Base-by-base conservation (phyloP, 345 rosid species). In the Bruguiera parviflora region DNA sequence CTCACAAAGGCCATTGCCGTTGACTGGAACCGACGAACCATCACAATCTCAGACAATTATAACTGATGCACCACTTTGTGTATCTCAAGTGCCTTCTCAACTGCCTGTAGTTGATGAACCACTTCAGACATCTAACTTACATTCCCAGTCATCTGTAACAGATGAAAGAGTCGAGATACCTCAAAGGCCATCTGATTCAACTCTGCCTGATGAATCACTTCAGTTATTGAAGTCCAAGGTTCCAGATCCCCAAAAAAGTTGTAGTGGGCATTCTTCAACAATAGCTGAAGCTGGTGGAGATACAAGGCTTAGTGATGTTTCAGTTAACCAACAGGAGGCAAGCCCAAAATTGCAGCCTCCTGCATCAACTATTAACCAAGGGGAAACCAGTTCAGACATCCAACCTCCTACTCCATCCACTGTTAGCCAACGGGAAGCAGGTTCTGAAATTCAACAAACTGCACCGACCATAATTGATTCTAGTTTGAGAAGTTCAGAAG, bases 251-350 rank as follows among this genome's bases (percentile, higher is more conserved):
- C 84, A 21, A 35, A 89, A 73, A 58, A 78, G 79, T 71, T 78
- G 86, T 61, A 53, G 75, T 20, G 84, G 78, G 63, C 84, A 71
- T 73, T 83, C 79, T 39, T 82, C 91, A 16, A 51, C 73, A 13
- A 84, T 75, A 49, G 74, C 82, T 49, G 84, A 82, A 70, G 79
- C 60, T 22, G 84, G 77, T 65, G 83, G 72, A 69, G 81, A 79
- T 70, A 46, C 55, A 20, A 83, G 74, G 79, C 81, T 61, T 63
- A 77, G 67, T 22, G 79, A 77, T 68, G 80, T 43, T 60, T 72
- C 88, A 60, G 82, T 87, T 66, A 87, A 78, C 76, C 86, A 82
- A 65, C 70, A 81, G 63, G 85, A 79, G 75, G 46, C 81, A 16
- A 84, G 84, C 66, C 75, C 88, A 28, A 85, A 84, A 72, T 76